These are phyloP conservation scores for Apiotrichum brassicae DNA, from an alignment of 1,284 basidiomycete species.

Conservation along the genomic window DNA sequence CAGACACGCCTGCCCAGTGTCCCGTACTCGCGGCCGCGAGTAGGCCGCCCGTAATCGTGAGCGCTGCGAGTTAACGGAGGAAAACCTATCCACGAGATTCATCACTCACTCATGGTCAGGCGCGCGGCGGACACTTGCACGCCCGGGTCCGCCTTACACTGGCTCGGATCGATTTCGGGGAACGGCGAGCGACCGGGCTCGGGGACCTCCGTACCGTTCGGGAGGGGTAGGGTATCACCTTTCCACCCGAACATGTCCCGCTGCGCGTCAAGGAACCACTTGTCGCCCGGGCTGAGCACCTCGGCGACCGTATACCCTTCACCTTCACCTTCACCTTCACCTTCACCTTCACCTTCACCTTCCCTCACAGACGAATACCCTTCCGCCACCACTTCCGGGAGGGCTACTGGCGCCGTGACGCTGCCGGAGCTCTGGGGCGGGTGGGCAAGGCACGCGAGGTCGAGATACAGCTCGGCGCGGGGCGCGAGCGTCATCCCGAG, in stretches of 20 bases:
- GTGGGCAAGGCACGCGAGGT: constrained; percentile 44
- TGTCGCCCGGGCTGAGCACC: constrained; percentile 44
- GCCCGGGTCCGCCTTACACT: constrained; percentile 63
- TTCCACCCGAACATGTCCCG: constrained; percentile 25
- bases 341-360: too few relatives aligned
- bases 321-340: too few relatives aligned
- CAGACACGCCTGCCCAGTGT: constrained; percentile 79
- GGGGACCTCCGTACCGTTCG: neutral
- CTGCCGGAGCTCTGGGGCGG: constrained; percentile 27
- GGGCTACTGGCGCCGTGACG: constrained; percentile 3
- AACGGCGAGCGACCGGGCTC: constrained; percentile 18
- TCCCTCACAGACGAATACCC: too few relatives aligned
- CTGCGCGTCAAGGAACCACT: constrained; percentile 42
- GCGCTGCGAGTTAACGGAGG: constrained; percentile 51
- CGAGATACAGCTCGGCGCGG: constrained; percentile 39
- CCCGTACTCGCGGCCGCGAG: constrained; percentile 77
- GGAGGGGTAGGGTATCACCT: neutral
- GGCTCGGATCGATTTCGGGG: constrained; percentile 41
- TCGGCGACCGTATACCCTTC: too few relatives aligned
- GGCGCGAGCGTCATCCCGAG: constrained; percentile 41
- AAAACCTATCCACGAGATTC: neutral
- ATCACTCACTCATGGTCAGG: constrained; percentile 56
- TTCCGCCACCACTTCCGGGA: neutral
- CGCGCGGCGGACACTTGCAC: constrained; percentile 67
- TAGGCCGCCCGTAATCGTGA: constrained; percentile 71